These are phyloP conservation scores for Mycena crocata DNA, from an alignment of 768 basidiomycete species.

Conservation along the genomic window DNA sequence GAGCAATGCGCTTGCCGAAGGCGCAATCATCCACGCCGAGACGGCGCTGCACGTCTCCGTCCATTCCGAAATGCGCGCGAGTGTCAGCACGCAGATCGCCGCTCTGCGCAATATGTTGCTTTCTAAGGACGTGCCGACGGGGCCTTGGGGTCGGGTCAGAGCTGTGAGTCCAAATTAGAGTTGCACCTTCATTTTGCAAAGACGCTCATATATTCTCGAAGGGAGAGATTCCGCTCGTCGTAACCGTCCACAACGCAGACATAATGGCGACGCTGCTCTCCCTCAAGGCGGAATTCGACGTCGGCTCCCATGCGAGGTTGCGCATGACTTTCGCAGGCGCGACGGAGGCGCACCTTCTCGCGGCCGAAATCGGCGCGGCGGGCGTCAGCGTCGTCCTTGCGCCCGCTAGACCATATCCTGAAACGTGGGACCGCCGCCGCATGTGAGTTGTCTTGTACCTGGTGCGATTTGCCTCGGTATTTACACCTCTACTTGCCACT, in stretches of 20 bases:
- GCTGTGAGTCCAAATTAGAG: conserved; percentile 41
- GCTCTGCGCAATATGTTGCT: conserved; percentile 62
- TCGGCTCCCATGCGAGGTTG: conserved; percentile 42
- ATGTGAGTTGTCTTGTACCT: no score
- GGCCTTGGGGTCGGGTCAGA: conserved; percentile 50
- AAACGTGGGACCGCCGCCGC: conserved; percentile 71
- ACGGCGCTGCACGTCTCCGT: conserved; percentile 73
- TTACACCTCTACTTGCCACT: not conserved
- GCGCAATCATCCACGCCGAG: conserved; percentile 76
- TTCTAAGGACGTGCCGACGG: conserved; percentile 37
- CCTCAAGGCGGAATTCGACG: conserved; percentile 68
- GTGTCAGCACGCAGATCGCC: conserved; percentile 74
- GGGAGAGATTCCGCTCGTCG: conserved; percentile 73
- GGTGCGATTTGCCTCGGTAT: no score
- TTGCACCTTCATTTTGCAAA: not conserved
- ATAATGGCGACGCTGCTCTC: conserved; percentile 76
- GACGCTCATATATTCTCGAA: conserved; percentile 49
- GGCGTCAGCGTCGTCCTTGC: conserved; percentile 78
- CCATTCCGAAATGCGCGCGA: conserved; percentile 49
- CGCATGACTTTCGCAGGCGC: conserved; percentile 68
- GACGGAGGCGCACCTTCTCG: conserved; percentile 71
- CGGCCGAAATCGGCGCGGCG: conserved; percentile 68
- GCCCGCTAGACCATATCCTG: conserved; percentile 71
- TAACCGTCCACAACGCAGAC: conserved; percentile 78
- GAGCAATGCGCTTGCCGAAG: conserved; percentile 64